Base-by-base conservation (phyloP, 2,329 filamentous ascomycete genomes). In the Falciphora oryzae region DNA sequence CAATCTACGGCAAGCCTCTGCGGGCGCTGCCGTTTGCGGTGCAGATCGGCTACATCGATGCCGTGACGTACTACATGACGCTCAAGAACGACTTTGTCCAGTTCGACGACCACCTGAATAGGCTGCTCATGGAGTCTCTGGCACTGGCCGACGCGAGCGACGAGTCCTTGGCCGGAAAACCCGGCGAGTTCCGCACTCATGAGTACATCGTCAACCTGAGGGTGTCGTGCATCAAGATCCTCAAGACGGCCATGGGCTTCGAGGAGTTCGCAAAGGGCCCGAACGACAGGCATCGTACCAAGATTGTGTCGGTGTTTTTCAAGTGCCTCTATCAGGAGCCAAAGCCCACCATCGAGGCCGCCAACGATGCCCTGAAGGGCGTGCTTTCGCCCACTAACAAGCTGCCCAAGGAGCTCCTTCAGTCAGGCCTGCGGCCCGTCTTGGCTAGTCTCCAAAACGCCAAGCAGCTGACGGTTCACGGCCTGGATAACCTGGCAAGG, bases 21-120 rank as follows among this genome's bases (percentile, higher is more conserved):
- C 86, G 95, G 67, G 96, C 95, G 0, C 80, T 99, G 67, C 95
- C 95, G 0, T 99, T 99, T 73, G 85, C 92, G 6, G 94, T 92
- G 3, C 96, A 99, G 78, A 99, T 99, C 69, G 96, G 95, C 4
- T 98, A 96, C 73, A 97, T 99, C 70, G 96, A 99, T 74, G 95
- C 95, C 1, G 93, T 99, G 73, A 97, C 92, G 0, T 99, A 96
- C 76, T 96, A 96, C 73, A 85, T 99, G 79, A 89, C 89, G 65
- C 82, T 99, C 61, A 94, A 96, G 74, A 88, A 89, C 61, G 90
- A 95, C 68, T 94, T 97, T 71, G 87, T 99, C 31, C 87, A 89
- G 10, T 97, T 98, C 74, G 95, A 97, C 69, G 94, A 98, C 62
- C 88, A 93, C 68, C 83, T 98, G 31, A 96, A 95, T 69, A 86